A percentile compares a stretch with the other conserved stretches of the same genome.
These are phyloP conservation scores for Myrica gale DNA, from an alignment of 306 rosid species.

Conservation along the genomic window DNA sequence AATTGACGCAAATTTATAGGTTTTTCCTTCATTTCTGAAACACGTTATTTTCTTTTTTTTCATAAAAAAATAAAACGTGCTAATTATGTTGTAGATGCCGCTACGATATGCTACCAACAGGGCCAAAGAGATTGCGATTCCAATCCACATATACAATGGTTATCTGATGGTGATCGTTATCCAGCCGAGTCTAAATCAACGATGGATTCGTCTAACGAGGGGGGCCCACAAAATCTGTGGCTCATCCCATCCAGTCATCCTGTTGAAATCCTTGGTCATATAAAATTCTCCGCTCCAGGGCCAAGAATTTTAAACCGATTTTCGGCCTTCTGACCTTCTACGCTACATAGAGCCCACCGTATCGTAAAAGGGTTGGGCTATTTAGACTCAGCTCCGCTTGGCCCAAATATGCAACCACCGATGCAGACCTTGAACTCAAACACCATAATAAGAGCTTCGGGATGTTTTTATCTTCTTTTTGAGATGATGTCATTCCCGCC, in stretches of 20 bases:
- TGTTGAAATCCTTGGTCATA: neutral
- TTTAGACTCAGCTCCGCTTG: too few relatives aligned
- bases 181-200: conserved; percentile 15
- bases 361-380: too few relatives aligned
- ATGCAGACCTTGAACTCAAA: too few relatives aligned
- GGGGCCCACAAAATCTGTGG: neutral
- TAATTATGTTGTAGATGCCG: neutral
- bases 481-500: too few relatives aligned
- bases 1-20: too few relatives aligned
- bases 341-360: too few relatives aligned
- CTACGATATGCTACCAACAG: conserved; percentile 3
- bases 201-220: conserved; percentile 2
- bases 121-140: conserved; percentile 5
- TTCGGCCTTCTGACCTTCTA: too few relatives aligned
- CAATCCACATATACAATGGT: neutral
- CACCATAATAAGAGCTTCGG: too few relatives aligned
- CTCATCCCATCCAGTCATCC: neutral
- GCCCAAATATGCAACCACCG: too few relatives aligned
- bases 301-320: too few relatives aligned
- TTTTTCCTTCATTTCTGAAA: neutral
- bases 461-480: too few relatives aligned
- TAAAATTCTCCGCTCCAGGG: too few relatives aligned
- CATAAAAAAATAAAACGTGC: neutral
- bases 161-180: conserved; percentile 15
- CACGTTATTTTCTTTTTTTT: neutral